Conservation (phyloP, 1,139 yeast species). For the Geotrichum siamense region DNA sequence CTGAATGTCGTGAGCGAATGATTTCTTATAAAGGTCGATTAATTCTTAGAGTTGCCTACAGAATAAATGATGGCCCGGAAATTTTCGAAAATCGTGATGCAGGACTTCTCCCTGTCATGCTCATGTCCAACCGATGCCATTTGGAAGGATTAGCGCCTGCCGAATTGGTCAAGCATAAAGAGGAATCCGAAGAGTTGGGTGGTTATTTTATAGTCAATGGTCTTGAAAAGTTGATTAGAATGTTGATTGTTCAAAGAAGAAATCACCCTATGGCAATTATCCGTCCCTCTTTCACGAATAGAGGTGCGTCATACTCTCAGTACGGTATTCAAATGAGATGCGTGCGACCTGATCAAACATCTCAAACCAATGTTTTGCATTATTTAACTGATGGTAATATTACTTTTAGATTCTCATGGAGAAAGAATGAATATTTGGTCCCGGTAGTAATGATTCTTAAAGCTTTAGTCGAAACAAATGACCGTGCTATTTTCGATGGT, state of each 20-base stretch:
- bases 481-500: conserved; percentile 92
- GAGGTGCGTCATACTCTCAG: conserved; percentile 85
- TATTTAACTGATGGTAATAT: conserved; percentile 94
- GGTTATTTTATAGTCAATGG: conserved; percentile 97
- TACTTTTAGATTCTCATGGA: conserved; percentile 94
- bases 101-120: conserved; percentile 88
- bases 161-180: conserved; percentile 69
- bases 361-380: conserved; percentile 94
- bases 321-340: conserved; percentile 92
- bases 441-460: conserved; percentile 91
- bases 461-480: conserved; percentile 85
- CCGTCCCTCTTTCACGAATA: conserved; percentile 87
- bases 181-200: conserved; percentile 93
- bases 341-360: conserved; percentile 94
- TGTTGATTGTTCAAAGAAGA: conserved; percentile 96
- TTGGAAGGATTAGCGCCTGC: conserved; percentile 74
- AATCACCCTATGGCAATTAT: conserved; percentile 97
- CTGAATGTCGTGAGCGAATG: conserved; percentile 83
- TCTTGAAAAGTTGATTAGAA: conserved; percentile 89
- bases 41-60: conserved; percentile 72
- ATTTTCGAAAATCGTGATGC: conserved; percentile 76
- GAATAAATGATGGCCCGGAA: conserved; percentile 77
- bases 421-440: conserved; percentile 86
- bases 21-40: conserved; percentile 43
- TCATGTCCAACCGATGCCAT: conserved; percentile 85